phyloP scores from a whole-genome alignment of 495 filamentous ascomycete species.

The Beverwykella pulmonaria region DNA sequence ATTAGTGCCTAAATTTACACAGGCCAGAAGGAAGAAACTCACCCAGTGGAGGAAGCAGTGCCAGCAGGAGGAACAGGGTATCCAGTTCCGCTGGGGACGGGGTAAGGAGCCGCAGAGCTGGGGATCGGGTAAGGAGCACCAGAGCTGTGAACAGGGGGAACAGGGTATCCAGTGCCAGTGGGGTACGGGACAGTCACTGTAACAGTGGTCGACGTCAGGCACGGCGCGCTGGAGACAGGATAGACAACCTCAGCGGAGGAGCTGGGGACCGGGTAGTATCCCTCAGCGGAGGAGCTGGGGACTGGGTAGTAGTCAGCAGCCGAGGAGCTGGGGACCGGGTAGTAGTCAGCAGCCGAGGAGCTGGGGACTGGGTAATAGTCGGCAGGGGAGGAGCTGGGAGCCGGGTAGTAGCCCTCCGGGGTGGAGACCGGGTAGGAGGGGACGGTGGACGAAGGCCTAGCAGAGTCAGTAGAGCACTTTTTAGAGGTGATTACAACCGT shows the following conservation, averaged over 20 bases:
- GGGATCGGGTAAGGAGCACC: conserved; percentile 2
- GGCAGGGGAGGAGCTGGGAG: background rate
- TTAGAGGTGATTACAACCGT: background rate
- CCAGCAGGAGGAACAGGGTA: conserved; percentile 10
- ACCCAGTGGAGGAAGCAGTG: conserved; percentile 19
- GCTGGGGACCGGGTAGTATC: background rate
- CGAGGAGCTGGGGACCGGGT: background rate
- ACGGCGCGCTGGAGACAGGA: background rate
- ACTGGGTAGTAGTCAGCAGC: background rate
- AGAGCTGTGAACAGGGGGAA: background rate
- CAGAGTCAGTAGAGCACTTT: background rate
- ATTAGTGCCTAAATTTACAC: background rate
- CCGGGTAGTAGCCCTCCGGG: conserved; percentile 12
- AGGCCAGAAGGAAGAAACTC: conserved; percentile 11
- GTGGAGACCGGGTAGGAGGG: conserved; percentile 8
- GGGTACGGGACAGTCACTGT: conserved; percentile 23
- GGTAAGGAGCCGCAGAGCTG: conserved; percentile 7
- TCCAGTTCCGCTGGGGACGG: conserved; percentile 27
- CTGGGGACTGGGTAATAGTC: background rate
- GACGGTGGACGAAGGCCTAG: background rate
- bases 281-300: background rate
- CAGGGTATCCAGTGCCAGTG: conserved; percentile 15
- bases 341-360: conserved; percentile 9
- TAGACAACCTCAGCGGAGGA: conserved; percentile 4
- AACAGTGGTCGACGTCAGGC: conserved; percentile 18